Conservation (phyloP, 1,284 basidiomycete genomes). For the Puccinia coronata region DNA sequence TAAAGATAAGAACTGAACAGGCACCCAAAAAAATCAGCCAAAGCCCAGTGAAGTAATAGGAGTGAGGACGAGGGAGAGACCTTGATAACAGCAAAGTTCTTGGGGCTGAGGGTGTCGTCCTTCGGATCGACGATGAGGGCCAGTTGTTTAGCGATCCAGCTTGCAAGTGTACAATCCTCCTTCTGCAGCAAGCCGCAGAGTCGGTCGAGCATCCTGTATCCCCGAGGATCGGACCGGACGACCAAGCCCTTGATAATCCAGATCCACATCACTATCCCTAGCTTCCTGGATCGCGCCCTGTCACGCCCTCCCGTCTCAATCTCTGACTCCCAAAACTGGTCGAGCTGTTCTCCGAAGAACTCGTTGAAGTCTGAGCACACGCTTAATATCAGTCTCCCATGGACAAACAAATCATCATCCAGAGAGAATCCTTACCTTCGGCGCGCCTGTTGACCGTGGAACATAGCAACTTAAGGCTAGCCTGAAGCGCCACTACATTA, state of each 20-base stretch:
- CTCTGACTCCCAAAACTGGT: constrained; percentile 56
- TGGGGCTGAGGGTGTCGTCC: constrained; percentile 71
- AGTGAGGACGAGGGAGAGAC: constrained; percentile 61
- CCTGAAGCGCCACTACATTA: constrained; percentile 25
- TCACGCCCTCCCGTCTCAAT: constrained; percentile 60
- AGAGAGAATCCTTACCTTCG: constrained; percentile 2
- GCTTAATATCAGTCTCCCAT: constrained; percentile 57
- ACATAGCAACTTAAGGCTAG: constrained; percentile 38
- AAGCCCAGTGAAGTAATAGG: neutral
- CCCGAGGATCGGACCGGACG: constrained; percentile 69
- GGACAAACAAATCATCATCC: constrained; percentile 55
- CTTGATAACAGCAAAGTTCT: constrained; percentile 73
- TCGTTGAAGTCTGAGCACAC: constrained; percentile 61
- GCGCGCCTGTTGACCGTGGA: constrained; percentile 46
- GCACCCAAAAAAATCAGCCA: neutral
- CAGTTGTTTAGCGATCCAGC: constrained; percentile 72
- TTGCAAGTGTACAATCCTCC: constrained; percentile 62
- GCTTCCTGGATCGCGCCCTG: constrained; percentile 57
- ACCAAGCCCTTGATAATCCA: constrained; percentile 79
- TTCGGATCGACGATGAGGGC: constrained; percentile 67
- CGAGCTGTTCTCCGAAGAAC: constrained; percentile 51
- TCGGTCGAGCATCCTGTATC: constrained; percentile 64
- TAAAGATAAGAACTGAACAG: constrained; percentile 61
- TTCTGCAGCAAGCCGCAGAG: constrained; percentile 63
- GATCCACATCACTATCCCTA: constrained; percentile 66